These are phyloP conservation scores for Aphanoascus verrucosus DNA, from an alignment of 2,329 filamentous ascomycete species.

Conservation along the genomic window DNA sequence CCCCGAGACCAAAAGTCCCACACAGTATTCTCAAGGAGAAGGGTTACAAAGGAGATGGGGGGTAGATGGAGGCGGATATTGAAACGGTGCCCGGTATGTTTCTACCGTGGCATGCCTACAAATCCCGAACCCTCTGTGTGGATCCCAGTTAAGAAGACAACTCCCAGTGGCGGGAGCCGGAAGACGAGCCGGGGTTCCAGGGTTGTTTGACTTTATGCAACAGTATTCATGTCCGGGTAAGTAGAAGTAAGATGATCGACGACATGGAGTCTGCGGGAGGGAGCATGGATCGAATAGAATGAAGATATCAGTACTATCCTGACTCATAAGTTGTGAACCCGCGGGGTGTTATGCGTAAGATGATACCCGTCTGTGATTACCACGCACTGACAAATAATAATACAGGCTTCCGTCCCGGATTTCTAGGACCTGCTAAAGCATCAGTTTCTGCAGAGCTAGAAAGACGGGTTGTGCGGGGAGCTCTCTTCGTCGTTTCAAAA, in stretches of 20 bases:
- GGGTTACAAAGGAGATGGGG: neutral
- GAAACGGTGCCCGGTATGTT: neutral
- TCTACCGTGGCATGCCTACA: neutral
- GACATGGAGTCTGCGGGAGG: conserved; percentile 3
- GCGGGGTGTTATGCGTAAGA: neutral
- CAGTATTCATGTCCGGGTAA: neutral
- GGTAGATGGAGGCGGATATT: too few relatives aligned
- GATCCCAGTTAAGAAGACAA: neutral
- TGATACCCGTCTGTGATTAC: too few relatives aligned
- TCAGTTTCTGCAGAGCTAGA: too few relatives aligned
- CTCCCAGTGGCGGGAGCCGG: neutral
- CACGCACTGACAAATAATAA: too few relatives aligned
- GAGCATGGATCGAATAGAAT: neutral
- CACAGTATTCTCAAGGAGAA: neutral
- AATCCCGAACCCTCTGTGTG: neutral
- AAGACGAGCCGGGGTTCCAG: neutral
- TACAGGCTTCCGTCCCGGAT: too few relatives aligned
- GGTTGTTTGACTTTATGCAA: neutral
- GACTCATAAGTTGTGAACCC: neutral
- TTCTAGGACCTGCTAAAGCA: too few relatives aligned
- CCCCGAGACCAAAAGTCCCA: conserved; percentile 1
- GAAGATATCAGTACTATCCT: neutral
- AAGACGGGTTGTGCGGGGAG: too few relatives aligned
- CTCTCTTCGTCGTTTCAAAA: too few relatives aligned
- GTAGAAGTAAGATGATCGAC: conserved; percentile 10